Evolutionary conservation across 2,329 filamentous ascomycete genomes (phyloP).

Genomic region (Piedraia hortae): DNA sequence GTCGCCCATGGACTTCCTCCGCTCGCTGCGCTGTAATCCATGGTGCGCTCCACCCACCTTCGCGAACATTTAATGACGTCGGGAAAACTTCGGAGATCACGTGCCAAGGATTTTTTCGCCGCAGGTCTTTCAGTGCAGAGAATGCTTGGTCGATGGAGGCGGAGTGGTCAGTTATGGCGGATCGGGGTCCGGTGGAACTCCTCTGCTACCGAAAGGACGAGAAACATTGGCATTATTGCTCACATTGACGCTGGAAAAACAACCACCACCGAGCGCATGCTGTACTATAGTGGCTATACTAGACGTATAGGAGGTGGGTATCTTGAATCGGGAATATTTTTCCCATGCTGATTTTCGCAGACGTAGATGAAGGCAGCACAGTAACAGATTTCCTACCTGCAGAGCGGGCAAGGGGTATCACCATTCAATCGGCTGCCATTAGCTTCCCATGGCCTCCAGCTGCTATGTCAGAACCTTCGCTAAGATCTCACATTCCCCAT

Average conservation of each 20-base stretch:
- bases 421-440: slow-evolving; percentile 89
- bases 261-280: slow-evolving; percentile 95
- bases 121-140: slow-evolving; percentile 8
- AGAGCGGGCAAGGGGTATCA: slow-evolving; percentile 77
- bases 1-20: slow-evolving; percentile 37
- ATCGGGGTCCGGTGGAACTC: too few relatives aligned
- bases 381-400: slow-evolving; percentile 91
- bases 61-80: too few relatives aligned
- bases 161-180: too few relatives aligned
- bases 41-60: slow-evolving; percentile 10
- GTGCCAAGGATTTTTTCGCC: slow-evolving; percentile 1
- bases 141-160: slow-evolving; percentile 14
- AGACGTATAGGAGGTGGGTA: slow-evolving; percentile 44
- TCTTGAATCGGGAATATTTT: neutral
- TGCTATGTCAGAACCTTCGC: slow-evolving; percentile 14
- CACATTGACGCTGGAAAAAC: slow-evolving; percentile 97
- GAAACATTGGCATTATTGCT: slow-evolving; percentile 95
- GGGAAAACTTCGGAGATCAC: slow-evolving; percentile 1
- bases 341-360: slow-evolving; percentile 14
- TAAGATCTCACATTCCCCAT: slow-evolving; percentile 23
- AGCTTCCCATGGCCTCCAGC: slow-evolving; percentile 67
- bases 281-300: slow-evolving; percentile 83
- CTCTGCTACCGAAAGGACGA: too few relatives aligned
- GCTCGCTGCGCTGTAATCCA: slow-evolving; percentile 35
- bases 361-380: slow-evolving; percentile 89